Evolutionary conservation across 768 basidiomycete species (phyloP), one percentile per base, ranked within the genome.

Genomic region (Cystobasidium ongulense): DNA sequence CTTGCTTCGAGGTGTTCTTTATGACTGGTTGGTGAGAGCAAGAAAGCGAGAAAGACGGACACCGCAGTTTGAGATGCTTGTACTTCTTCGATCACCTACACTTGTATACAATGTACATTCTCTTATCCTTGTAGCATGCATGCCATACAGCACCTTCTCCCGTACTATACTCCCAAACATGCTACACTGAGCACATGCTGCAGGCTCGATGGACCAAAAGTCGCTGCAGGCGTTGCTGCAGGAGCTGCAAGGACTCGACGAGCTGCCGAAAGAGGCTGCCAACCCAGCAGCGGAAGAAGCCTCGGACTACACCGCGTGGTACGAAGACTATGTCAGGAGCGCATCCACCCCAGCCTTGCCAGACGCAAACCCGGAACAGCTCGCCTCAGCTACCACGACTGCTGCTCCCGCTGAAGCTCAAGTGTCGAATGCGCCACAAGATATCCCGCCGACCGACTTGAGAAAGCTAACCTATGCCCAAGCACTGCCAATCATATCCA

Each of bases 191-290:
- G 15, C 27, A 27, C 29, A 15, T 35, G 25, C 57, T 29, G 57
- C 25, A 59, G 57, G 33, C 38, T n/a, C 31, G 38, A 71, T 71
- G 68, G 68, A 71, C 27, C 68, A 54, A 27, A 27, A 54, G 21
- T 35, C 50, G 52, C 53, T 71, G 50, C 35, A 57, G 25, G 23
- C 33, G 21, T 53, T 71, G 11, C 54, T 71, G 25, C 31, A 61
- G 35, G 23, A 71, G 68, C 36, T 71, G 68, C 68, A 71, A 36
- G 54, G 54, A 10, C 54, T 71, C 2, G 68, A 71, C 35, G 29
- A 54, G 33, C 68, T 35, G 4, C 50, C 35, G 4, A 61, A 13
- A 23, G 57, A 17, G 36, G 29, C 50, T 54, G 23, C 29, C 50
- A n/a, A 35, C 23, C 17, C 4, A 71, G 29, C 50, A 10, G 53